Evolutionary conservation across 306 rosid species (phyloP), one percentile per base, ranked within the genome.

Genomic region (Pterocarpus macrocarpus): DNA sequence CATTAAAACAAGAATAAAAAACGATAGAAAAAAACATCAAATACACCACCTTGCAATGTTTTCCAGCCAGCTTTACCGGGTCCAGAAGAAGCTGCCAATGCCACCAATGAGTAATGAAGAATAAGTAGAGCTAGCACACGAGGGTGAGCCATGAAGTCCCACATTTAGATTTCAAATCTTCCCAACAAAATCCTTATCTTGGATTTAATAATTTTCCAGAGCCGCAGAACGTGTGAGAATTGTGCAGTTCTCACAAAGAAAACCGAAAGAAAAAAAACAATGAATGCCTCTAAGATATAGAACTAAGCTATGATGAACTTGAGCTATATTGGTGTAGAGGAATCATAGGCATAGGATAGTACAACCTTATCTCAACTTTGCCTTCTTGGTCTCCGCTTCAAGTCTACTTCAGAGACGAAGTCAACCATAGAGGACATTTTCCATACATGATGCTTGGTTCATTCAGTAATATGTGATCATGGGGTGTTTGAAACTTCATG

Each of bases 51-150:
- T 38, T 32, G 71, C 63, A 92, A 85, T 33, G 98, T 92, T 70
- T 79, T 81, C 97, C 97, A 94, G 33, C 3, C 69, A 77, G 61
- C 32, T 39, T 13, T 28, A 75, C 8, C 67, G 55, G 87, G 82
- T 84, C 91, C 87, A 89, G 91, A 86, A 80, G 93, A 89, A 58
- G 92, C 88, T 74, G 88, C 93, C 85, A 86, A 73, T 10, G 88
- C 83, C 8, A 85, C 64, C 39, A 74, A 49, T 30, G 81, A 85
- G 81, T 1, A 64, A 50, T 87, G 83, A 61, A 87, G 88, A 75
- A 89, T 75, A 69, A 87, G 75, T 16, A 86, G 85, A 86, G 73
- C 71, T 7, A 90, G 64, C 36, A 75, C 38, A 68, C 77, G 7
- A 59, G 82, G 28, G n/a, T 75, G 78, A 80, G 88, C 85, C 85